Conservation (phyloP, 2,329 filamentous ascomycete species). For the Gremmenia infestans region DNA sequence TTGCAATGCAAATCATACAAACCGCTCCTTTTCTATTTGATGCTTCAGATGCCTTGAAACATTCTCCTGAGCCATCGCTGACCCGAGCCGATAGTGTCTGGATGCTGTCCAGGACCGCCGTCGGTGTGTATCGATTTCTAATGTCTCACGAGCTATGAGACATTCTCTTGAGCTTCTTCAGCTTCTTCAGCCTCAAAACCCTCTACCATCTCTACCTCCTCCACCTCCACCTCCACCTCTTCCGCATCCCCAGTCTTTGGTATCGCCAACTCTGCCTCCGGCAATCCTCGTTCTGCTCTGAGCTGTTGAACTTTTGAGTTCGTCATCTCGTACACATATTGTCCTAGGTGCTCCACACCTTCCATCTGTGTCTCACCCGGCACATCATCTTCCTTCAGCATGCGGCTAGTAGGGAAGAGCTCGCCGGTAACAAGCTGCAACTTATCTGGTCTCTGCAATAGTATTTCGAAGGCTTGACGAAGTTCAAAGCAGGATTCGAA, state of each 20-base stretch:
- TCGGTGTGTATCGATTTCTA: too few species aligned
- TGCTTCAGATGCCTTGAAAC: not conserved
- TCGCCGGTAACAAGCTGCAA: slow-evolving; percentile 79
- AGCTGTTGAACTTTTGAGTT: slow-evolving; percentile 38
- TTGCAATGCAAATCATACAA: not conserved
- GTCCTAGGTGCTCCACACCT: slow-evolving; percentile 85
- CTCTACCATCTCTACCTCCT: slow-evolving; percentile 19
- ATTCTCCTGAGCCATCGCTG: too few species aligned
- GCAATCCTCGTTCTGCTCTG: slow-evolving; percentile 26
- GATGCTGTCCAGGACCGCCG: too few species aligned
- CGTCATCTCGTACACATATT: slow-evolving; percentile 97
- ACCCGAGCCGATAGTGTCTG: too few species aligned
- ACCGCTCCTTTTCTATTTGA: not conserved
- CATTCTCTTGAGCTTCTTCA: not conserved
- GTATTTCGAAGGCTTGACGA: slow-evolving; percentile 73
- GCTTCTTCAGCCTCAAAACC: slow-evolving; percentile 23
- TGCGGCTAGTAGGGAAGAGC: slow-evolving; percentile 68
- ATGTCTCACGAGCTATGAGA: too few species aligned
- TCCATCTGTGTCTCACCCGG: slow-evolving; percentile 70
- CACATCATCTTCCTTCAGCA: slow-evolving; percentile 41
- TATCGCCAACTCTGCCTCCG: slow-evolving; percentile 13
- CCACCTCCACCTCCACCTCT: slow-evolving; percentile 11
- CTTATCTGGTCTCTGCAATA: slow-evolving; percentile 75
- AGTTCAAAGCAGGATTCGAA: slow-evolving; percentile 90
- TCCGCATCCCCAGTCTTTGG: slow-evolving; percentile 6